A percentile compares a stretch with the other conserved stretches of the same genome.
phyloP scores from a whole-genome alignment of 2,329 filamentous ascomycete genomes.

The Allantophomopsis lycopodina region DNA sequence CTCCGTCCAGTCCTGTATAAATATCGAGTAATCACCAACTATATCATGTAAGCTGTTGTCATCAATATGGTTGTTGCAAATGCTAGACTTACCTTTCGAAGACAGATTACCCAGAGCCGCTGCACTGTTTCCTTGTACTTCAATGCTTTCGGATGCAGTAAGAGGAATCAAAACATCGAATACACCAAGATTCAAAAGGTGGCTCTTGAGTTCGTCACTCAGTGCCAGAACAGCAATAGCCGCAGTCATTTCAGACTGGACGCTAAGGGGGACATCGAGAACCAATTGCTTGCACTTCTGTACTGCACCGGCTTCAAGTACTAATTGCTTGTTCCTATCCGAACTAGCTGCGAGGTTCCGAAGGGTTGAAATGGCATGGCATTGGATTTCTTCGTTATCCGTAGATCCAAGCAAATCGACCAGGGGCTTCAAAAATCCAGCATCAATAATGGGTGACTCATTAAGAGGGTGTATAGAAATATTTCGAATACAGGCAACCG shows the following conservation, averaged over 20 bases:
- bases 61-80: slow-evolving; percentile 1
- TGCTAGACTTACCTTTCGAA: slow-evolving; percentile 63
- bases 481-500: slow-evolving; percentile 95
- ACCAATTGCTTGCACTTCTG: slow-evolving; percentile 98
- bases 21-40: slow-evolving; percentile 96
- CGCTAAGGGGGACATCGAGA: slow-evolving; percentile 79
- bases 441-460: slow-evolving; percentile 96
- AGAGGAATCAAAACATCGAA: slow-evolving; percentile 94
- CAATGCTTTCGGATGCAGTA: slow-evolving; percentile 89
- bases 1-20: slow-evolving; percentile 85
- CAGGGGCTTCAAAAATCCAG: slow-evolving; percentile 84
- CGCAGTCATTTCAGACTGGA: slow-evolving; percentile 99
- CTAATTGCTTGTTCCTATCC: slow-evolving; percentile 95
- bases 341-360: slow-evolving; percentile 93
- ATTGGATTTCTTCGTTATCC: slow-evolving; percentile 97
- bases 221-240: slow-evolving; percentile 92
- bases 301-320: slow-evolving; percentile 88
- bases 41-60: slow-evolving; percentile 23
- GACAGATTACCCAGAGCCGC: slow-evolving; percentile 91
- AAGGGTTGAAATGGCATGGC: slow-evolving; percentile 93
- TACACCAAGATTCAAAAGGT: slow-evolving; percentile 80
- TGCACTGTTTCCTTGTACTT: slow-evolving; percentile 96
- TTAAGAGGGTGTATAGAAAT: slow-evolving; percentile 97
- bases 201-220: slow-evolving; percentile 88
- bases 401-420: slow-evolving; percentile 90